Conservation (phyloP, 371 early-diverging fungal genomes). For the Mucor circinelloides region DNA sequence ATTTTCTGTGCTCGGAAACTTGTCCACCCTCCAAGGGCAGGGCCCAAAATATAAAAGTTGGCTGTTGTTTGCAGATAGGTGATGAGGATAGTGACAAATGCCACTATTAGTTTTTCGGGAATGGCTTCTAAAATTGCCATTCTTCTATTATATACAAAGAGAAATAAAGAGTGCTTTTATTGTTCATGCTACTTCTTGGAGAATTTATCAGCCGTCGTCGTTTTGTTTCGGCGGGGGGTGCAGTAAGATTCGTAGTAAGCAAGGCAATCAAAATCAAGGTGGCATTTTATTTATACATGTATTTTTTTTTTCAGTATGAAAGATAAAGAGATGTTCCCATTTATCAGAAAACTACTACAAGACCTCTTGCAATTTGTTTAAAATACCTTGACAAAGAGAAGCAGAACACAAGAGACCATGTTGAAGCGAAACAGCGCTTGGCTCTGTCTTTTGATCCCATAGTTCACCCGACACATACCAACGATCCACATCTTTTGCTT, state of each 20-base stretch:
- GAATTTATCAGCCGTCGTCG: background rate
- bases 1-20: constrained; percentile 28
- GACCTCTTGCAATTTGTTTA: constrained; percentile 10
- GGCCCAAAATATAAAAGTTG: constrained; percentile 23
- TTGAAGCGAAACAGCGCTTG: constrained; percentile 48
- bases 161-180: background rate
- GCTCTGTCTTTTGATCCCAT: constrained; percentile 19
- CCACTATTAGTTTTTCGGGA: constrained; percentile 24
- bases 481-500: constrained; percentile 2
- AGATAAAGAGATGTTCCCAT: background rate
- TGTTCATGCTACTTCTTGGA: background rate
- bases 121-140: constrained; percentile 16
- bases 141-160: background rate
- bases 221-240: background rate
- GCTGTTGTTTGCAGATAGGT: constrained; percentile 19
- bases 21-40: constrained; percentile 30
- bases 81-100: constrained; percentile 16
- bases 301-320: too few species aligned
- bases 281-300: too few species aligned
- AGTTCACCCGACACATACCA: constrained; percentile 7
- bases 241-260: too few species aligned
- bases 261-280: too few species aligned
- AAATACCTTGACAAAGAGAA: constrained; percentile 31
- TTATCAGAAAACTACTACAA: background rate
- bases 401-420: constrained; percentile 54